A percentile compares a stretch with the other conserved stretches of the same genome.
Conservation (phyloP, 2,329 filamentous ascomycete species). For the Venturia pyrina region DNA sequence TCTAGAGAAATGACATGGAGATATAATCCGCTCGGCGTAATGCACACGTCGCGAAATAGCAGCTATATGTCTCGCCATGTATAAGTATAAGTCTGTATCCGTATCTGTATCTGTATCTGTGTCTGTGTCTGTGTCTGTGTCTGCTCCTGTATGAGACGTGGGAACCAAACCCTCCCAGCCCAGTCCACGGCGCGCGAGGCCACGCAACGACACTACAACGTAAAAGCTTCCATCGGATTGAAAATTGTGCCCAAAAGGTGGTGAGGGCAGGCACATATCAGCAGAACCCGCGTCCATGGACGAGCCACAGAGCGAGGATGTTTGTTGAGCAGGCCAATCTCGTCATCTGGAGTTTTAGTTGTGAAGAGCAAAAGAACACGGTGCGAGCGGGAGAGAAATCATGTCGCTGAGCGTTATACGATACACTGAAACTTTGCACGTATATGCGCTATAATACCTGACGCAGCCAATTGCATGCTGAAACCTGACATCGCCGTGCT, state of each 20-base stretch:
- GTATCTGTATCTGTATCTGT: too few species aligned
- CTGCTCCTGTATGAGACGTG: neutral
- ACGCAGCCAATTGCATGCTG: neutral
- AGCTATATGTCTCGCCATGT: constrained; percentile 1
- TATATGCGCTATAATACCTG: neutral
- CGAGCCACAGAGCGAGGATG: constrained; percentile 1
- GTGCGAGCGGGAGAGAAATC: neutral
- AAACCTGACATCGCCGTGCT: neutral
- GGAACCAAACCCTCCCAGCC: neutral
- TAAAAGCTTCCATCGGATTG: constrained; percentile 9
- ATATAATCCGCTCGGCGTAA: constrained; percentile 4
- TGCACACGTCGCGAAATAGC: neutral
- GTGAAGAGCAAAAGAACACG: neutral
- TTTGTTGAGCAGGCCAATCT: constrained; percentile 7
- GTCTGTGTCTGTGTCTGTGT: neutral
- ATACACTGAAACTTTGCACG: neutral
- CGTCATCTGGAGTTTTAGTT: constrained; percentile 12
- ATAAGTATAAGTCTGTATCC: neutral
- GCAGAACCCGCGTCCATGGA: constrained; percentile 5
- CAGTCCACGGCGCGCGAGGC: neutral
- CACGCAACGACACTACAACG: neutral
- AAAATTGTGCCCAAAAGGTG: constrained; percentile 10
- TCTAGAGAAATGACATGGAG: constrained; percentile 2
- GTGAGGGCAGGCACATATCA: constrained; percentile 11
- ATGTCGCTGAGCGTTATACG: neutral